A percentile compares a stretch with the other conserved stretches of the same genome.
Evolutionary conservation across 441 rosid genomes (phyloP).

Genomic region (Aquilaria agallochum): DNA sequence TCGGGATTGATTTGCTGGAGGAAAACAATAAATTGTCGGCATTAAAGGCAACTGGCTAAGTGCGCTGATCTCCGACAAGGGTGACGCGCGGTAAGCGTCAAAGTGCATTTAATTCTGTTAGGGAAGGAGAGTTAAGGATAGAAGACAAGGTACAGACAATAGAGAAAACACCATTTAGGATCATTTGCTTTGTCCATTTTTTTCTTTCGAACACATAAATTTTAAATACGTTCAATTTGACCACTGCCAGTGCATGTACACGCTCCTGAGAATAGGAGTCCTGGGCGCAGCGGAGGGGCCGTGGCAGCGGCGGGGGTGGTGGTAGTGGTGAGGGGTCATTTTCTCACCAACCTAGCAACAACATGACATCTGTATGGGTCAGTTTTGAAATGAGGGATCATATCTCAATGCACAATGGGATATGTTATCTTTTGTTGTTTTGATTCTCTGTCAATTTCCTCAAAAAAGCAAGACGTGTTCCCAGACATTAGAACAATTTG

Average conservation of each 20-base stretch:
- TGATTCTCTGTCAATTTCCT: neutral
- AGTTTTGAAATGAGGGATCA: neutral
- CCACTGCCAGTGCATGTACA: neutral
- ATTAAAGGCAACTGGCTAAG: slow-evolving; percentile 29
- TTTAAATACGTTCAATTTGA: too few species aligned
- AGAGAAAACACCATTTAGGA: neutral
- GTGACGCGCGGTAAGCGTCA: slow-evolving; percentile 42
- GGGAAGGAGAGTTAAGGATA: slow-evolving; percentile 6
- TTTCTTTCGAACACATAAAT: too few species aligned
- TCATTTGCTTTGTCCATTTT: neutral
- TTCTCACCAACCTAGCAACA: slow-evolving; percentile 22
- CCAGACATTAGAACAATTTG: too few species aligned
- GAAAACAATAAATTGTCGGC: slow-evolving; percentile 31
- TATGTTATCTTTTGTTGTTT: neutral
- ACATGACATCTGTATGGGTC: neutral
- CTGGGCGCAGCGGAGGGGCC: neutral
- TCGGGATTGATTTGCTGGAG: slow-evolving; percentile 17
- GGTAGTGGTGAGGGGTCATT: slow-evolving; percentile 18
- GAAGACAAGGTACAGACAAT: neutral
- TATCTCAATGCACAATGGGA: slow-evolving; percentile 6
- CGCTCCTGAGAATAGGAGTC: neutral
- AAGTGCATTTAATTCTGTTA: slow-evolving; percentile 22
- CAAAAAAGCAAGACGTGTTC: neutral
- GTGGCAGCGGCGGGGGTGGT: neutral
- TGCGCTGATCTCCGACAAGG: slow-evolving; percentile 24